Percentiles rank a stretch among this genome's conserved stretches.
Evolutionary conservation across 169 alveolate genomes (phyloP).

Genomic region (Eimeria falciformis): DNA sequence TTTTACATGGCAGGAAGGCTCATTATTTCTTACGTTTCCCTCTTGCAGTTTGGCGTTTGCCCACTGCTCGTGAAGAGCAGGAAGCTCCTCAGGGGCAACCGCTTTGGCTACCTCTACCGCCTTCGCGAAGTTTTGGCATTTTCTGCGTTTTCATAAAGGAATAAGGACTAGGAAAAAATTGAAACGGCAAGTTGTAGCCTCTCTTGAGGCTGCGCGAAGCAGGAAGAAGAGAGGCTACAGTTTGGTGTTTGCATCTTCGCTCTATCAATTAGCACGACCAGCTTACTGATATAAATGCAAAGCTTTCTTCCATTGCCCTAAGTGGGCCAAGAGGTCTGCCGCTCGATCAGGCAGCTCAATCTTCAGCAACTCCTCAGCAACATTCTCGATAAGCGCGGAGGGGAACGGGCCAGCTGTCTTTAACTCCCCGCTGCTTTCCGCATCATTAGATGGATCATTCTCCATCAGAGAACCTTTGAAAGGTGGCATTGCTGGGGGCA

Average conservation of each 20-base stretch:
- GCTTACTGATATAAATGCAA: background rate
- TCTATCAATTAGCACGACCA: too few relatives aligned
- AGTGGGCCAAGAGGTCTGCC: constrained; percentile 13
- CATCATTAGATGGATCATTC: background rate
- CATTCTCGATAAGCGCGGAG: background rate
- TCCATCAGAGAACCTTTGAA: background rate
- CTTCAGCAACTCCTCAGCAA: background rate
- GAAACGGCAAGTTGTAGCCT: too few relatives aligned
- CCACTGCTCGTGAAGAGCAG: constrained; percentile 3
- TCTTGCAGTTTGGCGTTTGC: background rate
- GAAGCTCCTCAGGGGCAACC: constrained; percentile 2
- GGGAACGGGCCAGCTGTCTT: background rate
- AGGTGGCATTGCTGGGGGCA: background rate
- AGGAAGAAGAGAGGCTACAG: too few relatives aligned
- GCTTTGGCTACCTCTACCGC: constrained; percentile 8
- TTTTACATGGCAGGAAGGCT: too few relatives aligned
- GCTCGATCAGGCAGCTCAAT: constrained; percentile 1
- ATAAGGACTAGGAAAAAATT: too few relatives aligned
- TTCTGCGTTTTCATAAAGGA: background rate
- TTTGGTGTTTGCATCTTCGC: too few relatives aligned
- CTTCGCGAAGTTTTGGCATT: background rate
- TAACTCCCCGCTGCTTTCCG: background rate
- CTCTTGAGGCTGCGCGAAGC: too few relatives aligned
- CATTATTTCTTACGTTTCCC: background rate
- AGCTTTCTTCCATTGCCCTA: constrained; percentile 20